Evolutionary conservation across 176 grass and related monocot species (phyloP).

Genomic region (Rhynchospora tenuis): DNA sequence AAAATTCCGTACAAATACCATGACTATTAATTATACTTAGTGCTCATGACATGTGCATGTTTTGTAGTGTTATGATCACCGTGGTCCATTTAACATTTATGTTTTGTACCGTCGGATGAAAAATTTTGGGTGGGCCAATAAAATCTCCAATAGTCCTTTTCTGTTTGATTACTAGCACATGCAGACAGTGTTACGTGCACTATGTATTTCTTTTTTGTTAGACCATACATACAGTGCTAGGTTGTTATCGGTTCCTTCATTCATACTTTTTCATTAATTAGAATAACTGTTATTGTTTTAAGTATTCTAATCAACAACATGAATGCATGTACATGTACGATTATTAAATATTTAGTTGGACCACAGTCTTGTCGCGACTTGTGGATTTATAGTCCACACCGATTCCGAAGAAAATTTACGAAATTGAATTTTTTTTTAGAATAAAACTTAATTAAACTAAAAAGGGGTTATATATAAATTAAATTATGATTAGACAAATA

Average conservation of each 20-base stretch:
- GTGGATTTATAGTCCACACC: not conserved
- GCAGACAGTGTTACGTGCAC: not conserved
- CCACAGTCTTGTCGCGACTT: not conserved
- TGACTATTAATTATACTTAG: no score
- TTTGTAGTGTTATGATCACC: no score
- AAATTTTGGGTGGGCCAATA: not conserved
- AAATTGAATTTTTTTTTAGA: not conserved
- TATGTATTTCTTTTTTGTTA: not conserved
- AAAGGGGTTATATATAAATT: no score
- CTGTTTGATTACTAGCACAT: not conserved
- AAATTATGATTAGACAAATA: no score
- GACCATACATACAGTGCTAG: not conserved
- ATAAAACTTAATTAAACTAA: no score
- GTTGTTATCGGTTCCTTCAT: not conserved
- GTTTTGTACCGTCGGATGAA: not conserved
- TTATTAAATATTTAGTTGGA: not conserved
- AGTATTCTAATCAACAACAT: not conserved
- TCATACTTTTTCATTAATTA: not conserved
- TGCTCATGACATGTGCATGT: no score
- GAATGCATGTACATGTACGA: not conserved
- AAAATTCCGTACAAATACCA: no score
- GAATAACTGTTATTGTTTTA: not conserved
- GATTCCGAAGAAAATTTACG: not conserved
- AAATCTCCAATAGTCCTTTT: not conserved
- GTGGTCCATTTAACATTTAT: not conserved